These are phyloP conservation scores for Kalmusia sp. DNA, from an alignment of 2,329 filamentous ascomycete genomes.

Conservation along the genomic window DNA sequence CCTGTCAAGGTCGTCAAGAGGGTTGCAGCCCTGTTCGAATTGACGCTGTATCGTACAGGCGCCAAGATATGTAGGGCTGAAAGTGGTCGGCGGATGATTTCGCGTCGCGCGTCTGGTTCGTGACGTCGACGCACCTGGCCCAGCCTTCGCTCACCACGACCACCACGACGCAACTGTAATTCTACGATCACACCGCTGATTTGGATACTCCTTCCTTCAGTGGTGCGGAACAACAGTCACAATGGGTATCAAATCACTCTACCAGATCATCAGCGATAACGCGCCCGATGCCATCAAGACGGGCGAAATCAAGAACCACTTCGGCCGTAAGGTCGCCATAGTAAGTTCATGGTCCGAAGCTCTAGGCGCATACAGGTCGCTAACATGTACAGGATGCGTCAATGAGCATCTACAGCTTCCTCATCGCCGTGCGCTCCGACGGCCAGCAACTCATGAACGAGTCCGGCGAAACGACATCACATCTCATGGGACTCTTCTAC, in stretches of 20 bases:
- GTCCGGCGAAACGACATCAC: slow-evolving; percentile 93
- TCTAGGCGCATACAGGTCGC: too few relatives aligned
- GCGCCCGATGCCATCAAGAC: slow-evolving; percentile 95
- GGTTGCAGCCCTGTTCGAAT: too few relatives aligned
- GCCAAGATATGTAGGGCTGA: slow-evolving; percentile 34
- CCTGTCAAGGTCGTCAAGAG: too few relatives aligned
- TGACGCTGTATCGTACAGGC: too few relatives aligned
- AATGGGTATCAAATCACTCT: slow-evolving; percentile 54
- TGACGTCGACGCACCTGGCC: slow-evolving; percentile 28
- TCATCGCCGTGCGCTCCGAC: slow-evolving; percentile 95
- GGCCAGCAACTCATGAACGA: slow-evolving; percentile 97
- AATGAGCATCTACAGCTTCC: slow-evolving; percentile 99
- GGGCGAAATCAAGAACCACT: slow-evolving; percentile 98
- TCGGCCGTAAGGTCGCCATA: slow-evolving; percentile 97
- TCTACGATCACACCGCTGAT: not conserved
- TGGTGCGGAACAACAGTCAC: slow-evolving; percentile 7
- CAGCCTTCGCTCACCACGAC: slow-evolving; percentile 18
- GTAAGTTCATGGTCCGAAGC: slow-evolving; percentile 61
- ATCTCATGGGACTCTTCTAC: slow-evolving; percentile 99
- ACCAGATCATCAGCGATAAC: slow-evolving; percentile 70
- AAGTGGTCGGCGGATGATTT: slow-evolving; percentile 27
- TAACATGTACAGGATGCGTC: slow-evolving; percentile 57
- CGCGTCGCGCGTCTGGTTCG: slow-evolving; percentile 41
- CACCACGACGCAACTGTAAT: slow-evolving; percentile 12
- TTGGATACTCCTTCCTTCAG: not conserved